Evolutionary conservation across 768 basidiomycete species (phyloP).

Genomic region (Suillus luteus): DNA sequence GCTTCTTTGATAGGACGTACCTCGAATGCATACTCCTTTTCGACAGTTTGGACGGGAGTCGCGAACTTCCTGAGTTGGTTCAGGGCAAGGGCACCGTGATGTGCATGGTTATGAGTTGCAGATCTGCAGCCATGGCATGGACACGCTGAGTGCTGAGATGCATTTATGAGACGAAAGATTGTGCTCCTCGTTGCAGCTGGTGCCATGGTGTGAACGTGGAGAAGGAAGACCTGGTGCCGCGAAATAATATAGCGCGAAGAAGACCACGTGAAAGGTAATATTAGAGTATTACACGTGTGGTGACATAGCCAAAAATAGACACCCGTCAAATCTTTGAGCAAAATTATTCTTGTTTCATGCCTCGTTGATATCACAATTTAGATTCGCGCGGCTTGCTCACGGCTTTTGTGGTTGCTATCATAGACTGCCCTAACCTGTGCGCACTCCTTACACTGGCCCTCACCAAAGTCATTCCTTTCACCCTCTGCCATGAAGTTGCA

Average conservation of each 20-base stretch:
- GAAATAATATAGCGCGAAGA: conserved; percentile 14
- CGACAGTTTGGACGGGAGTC: conserved; percentile 66
- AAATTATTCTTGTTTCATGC: not conserved
- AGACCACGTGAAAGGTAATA: conserved; percentile 13
- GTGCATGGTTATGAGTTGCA: conserved; percentile 40
- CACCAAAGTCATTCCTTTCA: conserved; percentile 9
- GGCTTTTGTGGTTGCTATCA: conserved; percentile 7
- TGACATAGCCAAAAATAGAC: not conserved
- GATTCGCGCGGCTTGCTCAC: not conserved
- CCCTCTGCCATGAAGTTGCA: conserved; percentile 41
- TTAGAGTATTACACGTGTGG: not conserved
- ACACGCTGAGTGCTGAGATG: conserved; percentile 71
- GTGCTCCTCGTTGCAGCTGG: conserved; percentile 53
- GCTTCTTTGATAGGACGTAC: conserved; percentile 34
- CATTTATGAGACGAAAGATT: conserved; percentile 74
- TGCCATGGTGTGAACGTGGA: conserved; percentile 32
- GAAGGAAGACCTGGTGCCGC: conserved; percentile 24
- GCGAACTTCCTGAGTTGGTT: conserved; percentile 73
- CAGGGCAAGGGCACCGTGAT: conserved; percentile 41
- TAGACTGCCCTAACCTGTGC: not conserved
- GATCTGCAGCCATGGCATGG: conserved; percentile 76
- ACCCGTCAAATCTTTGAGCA: not conserved
- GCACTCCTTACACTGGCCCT: not conserved
- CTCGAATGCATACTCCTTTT: conserved; percentile 95
- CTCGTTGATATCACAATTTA: conserved; percentile 8